These are phyloP conservation scores for Solanum pimpinellifolium DNA, from an alignment of 257 asterid species.

Conservation along the genomic window DNA sequence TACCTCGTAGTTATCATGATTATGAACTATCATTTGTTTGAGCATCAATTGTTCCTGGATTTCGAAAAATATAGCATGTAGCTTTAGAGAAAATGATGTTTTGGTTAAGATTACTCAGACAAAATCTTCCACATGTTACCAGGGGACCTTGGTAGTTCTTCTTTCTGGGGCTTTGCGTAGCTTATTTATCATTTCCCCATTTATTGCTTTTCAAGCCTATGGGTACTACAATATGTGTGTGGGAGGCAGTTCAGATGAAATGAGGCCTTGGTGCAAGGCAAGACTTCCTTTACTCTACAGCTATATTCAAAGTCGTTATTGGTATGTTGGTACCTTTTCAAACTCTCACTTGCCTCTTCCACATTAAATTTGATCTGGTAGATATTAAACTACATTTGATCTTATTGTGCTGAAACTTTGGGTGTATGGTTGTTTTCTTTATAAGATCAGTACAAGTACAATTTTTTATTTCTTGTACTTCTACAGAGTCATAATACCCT, in stretches of 20 bases:
- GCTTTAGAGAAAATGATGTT: background rate
- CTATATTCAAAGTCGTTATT: slow-evolving; percentile 87
- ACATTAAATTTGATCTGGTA: background rate
- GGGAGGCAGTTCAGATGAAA: slow-evolving; percentile 36
- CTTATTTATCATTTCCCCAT: slow-evolving; percentile 52
- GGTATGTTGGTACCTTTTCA: slow-evolving; percentile 39
- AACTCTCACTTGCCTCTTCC: background rate
- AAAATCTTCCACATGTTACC: slow-evolving; percentile 12
- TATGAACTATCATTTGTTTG: background rate
- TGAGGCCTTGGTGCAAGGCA: slow-evolving; percentile 95
- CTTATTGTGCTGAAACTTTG: background rate
- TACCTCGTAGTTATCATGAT: background rate
- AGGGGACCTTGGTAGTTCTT: slow-evolving; percentile 44
- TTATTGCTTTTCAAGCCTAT: slow-evolving; percentile 67
- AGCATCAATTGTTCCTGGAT: background rate
- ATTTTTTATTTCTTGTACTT: background rate
- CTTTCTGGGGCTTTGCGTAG: slow-evolving; percentile 51
- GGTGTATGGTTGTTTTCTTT: background rate
- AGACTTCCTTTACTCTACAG: slow-evolving; percentile 82
- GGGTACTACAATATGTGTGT: slow-evolving; percentile 66
- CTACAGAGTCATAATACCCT: background rate
- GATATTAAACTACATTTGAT: background rate
- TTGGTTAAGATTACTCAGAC: background rate
- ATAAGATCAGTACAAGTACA: background rate
- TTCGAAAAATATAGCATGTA: background rate